Evolutionary conservation across 1,284 basidiomycete genomes (phyloP).

Genomic region (Cutaneotrichosporon cutaneum): DNA sequence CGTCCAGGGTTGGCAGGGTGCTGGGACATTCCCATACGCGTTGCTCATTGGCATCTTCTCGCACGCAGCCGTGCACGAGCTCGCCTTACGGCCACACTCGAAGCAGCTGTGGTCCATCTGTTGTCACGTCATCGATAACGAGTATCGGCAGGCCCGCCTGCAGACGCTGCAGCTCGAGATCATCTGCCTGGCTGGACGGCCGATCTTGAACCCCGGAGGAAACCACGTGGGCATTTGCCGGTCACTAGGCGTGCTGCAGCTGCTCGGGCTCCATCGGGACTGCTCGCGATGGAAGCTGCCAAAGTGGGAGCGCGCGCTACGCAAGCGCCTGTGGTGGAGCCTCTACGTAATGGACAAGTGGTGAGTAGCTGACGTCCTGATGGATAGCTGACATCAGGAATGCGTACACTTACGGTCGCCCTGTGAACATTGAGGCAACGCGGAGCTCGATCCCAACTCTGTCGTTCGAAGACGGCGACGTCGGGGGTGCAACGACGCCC

Average conservation of each 20-base stretch:
- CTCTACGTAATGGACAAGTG: conserved; percentile 30
- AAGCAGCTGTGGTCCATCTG: conserved; percentile 24
- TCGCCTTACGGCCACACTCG: conserved; percentile 9
- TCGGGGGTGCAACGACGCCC: neutral
- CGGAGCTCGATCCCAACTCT: conserved; percentile 15
- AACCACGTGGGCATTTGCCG: conserved; percentile 29
- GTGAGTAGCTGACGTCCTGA: conserved; percentile 10
- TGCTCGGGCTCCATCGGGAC: conserved; percentile 34
- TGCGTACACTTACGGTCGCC: conserved; percentile 27
- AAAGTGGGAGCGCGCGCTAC: conserved; percentile 28
- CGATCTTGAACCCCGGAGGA: conserved; percentile 27
- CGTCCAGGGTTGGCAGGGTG: conserved; percentile 21
- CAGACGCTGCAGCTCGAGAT: conserved; percentile 31
- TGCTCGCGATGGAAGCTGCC: conserved; percentile 31
- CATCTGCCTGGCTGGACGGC: conserved; percentile 28
- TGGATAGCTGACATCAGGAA: conserved; percentile 13
- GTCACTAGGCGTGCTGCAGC: conserved; percentile 24
- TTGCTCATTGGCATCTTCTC: conserved; percentile 30
- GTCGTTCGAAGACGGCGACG: conserved; percentile 22
- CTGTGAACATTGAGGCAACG: conserved; percentile 19
- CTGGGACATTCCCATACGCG: conserved; percentile 26
- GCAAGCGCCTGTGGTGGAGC: conserved; percentile 32
- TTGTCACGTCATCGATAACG: conserved; percentile 30
- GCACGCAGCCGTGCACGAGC: conserved; percentile 27
- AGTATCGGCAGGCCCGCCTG: conserved; percentile 27